A percentile compares a stretch with the other conserved stretches of the same genome.
Conservation (phyloP, 805 yeast genomes). For the Sugiyamaella mastotermitis region DNA sequence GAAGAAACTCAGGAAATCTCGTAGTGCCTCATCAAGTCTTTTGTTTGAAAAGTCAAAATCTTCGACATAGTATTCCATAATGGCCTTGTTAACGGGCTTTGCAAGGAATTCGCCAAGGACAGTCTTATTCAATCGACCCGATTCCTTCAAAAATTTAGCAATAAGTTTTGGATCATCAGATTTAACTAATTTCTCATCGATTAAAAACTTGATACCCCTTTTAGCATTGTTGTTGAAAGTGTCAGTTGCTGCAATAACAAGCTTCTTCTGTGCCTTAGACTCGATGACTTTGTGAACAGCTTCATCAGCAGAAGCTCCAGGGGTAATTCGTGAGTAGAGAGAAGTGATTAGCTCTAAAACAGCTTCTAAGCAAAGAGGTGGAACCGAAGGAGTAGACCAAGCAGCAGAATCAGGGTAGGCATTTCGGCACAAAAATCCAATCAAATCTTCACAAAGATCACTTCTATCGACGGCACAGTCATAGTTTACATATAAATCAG, state of each 20-base stretch:
- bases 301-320: neutral
- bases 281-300: conserved; percentile 16
- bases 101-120: conserved; percentile 82
- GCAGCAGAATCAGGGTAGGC: conserved; percentile 83
- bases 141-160: conserved; percentile 70
- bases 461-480: conserved; percentile 88
- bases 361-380: conserved; percentile 91
- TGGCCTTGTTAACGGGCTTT: conserved; percentile 56
- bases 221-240: conserved; percentile 74
- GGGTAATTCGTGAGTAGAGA: conserved; percentile 25
- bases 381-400: conserved; percentile 76
- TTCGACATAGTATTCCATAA: conserved; percentile 59
- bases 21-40: conserved; percentile 88
- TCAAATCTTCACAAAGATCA: conserved; percentile 62
- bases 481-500: conserved; percentile 69
- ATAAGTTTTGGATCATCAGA: conserved; percentile 46
- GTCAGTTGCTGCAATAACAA: conserved; percentile 70
- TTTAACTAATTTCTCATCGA: conserved; percentile 59
- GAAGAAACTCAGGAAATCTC: conserved; percentile 74
- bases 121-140: conserved; percentile 81
- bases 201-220: conserved; percentile 60
- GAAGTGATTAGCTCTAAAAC: conserved; percentile 63
- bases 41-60: conserved; percentile 69
- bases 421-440: conserved; percentile 67
- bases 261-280: conserved; percentile 44